Evolutionary conservation across 2,329 filamentous ascomycete genomes (phyloP).

Genomic region (Hypocrella siamensis): DNA sequence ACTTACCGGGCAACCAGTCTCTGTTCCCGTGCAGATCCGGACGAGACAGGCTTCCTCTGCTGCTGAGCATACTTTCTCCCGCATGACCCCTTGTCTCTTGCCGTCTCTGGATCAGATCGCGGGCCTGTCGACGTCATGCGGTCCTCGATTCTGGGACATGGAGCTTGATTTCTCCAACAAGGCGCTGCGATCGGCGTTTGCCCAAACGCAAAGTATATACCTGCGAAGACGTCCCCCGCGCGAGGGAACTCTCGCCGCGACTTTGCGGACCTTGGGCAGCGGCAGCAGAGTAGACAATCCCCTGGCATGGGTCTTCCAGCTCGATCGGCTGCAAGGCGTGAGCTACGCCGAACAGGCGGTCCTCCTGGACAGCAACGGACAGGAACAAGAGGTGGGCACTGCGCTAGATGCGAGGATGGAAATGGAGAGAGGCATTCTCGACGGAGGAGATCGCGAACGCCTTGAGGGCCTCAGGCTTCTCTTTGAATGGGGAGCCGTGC

Average conservation of each 20-base stretch:
- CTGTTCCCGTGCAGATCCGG: slow-evolving; percentile 52
- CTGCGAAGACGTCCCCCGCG: slow-evolving; percentile 55
- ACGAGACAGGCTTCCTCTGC: slow-evolving; percentile 28
- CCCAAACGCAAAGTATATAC: slow-evolving; percentile 54
- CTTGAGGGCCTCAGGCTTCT: slow-evolving; percentile 34
- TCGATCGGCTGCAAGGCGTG: slow-evolving; percentile 36
- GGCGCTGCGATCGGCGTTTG: slow-evolving; percentile 44
- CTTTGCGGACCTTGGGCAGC: slow-evolving; percentile 54
- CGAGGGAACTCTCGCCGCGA: slow-evolving; percentile 56
- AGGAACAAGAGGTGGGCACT: slow-evolving; percentile 30
- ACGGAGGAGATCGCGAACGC: slow-evolving; percentile 21
- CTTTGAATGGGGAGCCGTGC: slow-evolving; percentile 39
- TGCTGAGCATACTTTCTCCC: slow-evolving; percentile 21
- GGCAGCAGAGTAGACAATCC: slow-evolving; percentile 22
- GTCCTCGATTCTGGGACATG: slow-evolving; percentile 64
- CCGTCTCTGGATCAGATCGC: slow-evolving; percentile 50
- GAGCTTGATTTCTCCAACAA: slow-evolving; percentile 59
- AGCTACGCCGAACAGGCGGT: slow-evolving; percentile 52
- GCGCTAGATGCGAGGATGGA: slow-evolving; percentile 58
- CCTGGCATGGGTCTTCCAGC: slow-evolving; percentile 61
- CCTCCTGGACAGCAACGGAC: slow-evolving; percentile 36
- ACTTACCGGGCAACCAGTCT: slow-evolving; percentile 65
- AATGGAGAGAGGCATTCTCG: slow-evolving; percentile 34
- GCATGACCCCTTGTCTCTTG: slow-evolving; percentile 42
- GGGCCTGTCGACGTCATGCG: slow-evolving; percentile 41